phyloP scores from a whole-genome alignment of 345 rosid genomes.

The Murraya paniculata region DNA sequence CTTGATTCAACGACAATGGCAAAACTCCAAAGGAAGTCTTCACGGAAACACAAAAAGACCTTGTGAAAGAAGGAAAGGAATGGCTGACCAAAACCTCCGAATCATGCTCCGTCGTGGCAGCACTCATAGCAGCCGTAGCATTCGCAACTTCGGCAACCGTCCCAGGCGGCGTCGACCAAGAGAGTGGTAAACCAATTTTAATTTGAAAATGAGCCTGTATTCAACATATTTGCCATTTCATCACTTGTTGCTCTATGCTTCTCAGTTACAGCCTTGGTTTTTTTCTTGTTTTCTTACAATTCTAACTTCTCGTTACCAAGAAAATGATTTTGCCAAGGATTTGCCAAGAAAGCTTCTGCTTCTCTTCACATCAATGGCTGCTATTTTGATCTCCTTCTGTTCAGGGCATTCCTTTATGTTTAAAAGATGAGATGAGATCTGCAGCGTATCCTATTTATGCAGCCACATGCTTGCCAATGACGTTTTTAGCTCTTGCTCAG shows the following conservation, averaged over 20 bases:
- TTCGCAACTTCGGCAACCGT: conserved; percentile 27
- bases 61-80: conserved; percentile 16
- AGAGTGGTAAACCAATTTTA: not conserved
- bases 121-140: conserved; percentile 34
- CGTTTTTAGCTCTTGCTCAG: conserved; percentile 22
- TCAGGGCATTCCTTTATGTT: conserved; percentile 25
- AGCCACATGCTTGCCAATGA: conserved; percentile 27
- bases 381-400: conserved; percentile 17
- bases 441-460: conserved; percentile 18
- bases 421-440: conserved; percentile 1
- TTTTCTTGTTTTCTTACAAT: conserved; percentile 28
- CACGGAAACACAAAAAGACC: conserved; percentile 8
- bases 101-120: conserved; percentile 32
- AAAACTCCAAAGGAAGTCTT: conserved; percentile 26
- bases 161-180: conserved; percentile 19
- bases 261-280: conserved; percentile 19
- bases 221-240: conserved; percentile 19
- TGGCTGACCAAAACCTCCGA: conserved; percentile 30
- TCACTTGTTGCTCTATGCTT: conserved; percentile 25
- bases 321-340: conserved; percentile 7
- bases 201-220: not conserved
- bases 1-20: conserved; percentile 6
- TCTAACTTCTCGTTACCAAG: conserved; percentile 21
- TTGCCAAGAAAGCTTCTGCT: conserved; percentile 3
- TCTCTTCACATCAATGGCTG: too few relatives aligned